Evolutionary conservation across 352 stramenopile genomes (phyloP).

Genomic region (Phytophthora crassamura): DNA sequence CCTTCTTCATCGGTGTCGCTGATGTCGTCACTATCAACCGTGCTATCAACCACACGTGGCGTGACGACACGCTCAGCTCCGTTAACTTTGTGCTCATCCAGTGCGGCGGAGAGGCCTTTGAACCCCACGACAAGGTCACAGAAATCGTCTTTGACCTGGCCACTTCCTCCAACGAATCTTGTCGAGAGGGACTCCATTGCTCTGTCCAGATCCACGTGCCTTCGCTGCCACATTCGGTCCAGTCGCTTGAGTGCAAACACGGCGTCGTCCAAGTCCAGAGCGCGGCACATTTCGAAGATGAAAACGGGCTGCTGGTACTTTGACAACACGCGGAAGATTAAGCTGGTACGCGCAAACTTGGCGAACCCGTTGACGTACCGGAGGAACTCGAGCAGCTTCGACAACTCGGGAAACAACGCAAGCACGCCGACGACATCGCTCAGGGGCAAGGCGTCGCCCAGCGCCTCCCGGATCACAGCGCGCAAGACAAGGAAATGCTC

Average conservation of each 20-base stretch:
- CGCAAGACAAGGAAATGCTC: slow-evolving; percentile 46
- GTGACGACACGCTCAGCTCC: slow-evolving; percentile 24
- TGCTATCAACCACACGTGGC: slow-evolving; percentile 2
- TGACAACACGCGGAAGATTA: slow-evolving; percentile 65
- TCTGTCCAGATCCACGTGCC: slow-evolving; percentile 36
- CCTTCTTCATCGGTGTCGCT: slow-evolving; percentile 24
- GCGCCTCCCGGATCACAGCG: slow-evolving; percentile 53
- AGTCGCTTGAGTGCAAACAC: slow-evolving; percentile 68
- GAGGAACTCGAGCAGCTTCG: slow-evolving; percentile 50
- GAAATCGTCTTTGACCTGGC: slow-evolving; percentile 54
- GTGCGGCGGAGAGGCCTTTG: slow-evolving; percentile 27
- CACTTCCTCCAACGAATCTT: slow-evolving; percentile 16
- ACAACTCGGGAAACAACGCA: slow-evolving; percentile 49
- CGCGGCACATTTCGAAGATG: slow-evolving; percentile 71
- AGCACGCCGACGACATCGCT: slow-evolving; percentile 58
- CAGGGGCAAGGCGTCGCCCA: slow-evolving; percentile 42
- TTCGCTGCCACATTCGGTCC: slow-evolving; percentile 54
- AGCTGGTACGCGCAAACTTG: slow-evolving; percentile 27
- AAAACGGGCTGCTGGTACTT: slow-evolving; percentile 58
- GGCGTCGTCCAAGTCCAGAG: slow-evolving; percentile 70
- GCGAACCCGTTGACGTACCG: slow-evolving; percentile 50
- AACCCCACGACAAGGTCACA: slow-evolving; percentile 74
- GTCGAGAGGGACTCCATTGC: slow-evolving; percentile 32
- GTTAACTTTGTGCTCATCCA: slow-evolving; percentile 15
- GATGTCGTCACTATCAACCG: not conserved